These are phyloP conservation scores for Paraconiothyrium brasiliense DNA, from an alignment of 2,329 filamentous ascomycete genomes.

Conservation along the genomic window DNA sequence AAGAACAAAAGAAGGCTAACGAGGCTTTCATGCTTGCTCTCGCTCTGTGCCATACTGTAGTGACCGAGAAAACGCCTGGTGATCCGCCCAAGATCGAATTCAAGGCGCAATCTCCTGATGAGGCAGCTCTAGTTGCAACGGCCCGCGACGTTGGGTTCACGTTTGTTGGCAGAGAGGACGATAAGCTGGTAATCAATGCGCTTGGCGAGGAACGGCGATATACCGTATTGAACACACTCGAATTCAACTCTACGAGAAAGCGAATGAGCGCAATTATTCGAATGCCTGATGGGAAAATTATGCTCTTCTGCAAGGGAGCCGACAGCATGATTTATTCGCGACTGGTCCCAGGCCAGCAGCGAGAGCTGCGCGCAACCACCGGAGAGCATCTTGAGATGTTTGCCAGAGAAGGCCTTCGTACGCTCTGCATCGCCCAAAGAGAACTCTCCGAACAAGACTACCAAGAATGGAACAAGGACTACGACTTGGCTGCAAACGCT, in stretches of 20 bases:
- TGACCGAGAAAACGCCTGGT: conserved; percentile 88
- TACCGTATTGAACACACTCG: conserved; percentile 89
- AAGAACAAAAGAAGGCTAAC: conserved; percentile 79
- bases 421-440: conserved; percentile 89
- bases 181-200: conserved; percentile 86
- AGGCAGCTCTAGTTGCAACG: conserved; percentile 92
- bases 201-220: conserved; percentile 87
- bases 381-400: conserved; percentile 98
- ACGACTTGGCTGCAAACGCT: conserved; percentile 85
- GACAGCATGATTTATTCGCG: conserved; percentile 97
- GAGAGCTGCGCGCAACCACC: conserved; percentile 81
- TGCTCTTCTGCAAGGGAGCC: conserved; percentile 96
- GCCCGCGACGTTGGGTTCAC: conserved; percentile 96
- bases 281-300: conserved; percentile 90
- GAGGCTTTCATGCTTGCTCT: conserved; percentile 94
- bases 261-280: conserved; percentile 97
- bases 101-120: conserved; percentile 96
- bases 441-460: conserved; percentile 86
- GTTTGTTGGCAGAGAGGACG: conserved; percentile 79
- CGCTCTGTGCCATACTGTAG: conserved; percentile 95
- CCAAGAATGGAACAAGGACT: conserved; percentile 81
- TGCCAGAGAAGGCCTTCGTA: conserved; percentile 91
- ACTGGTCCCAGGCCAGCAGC: conserved; percentile 83
- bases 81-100: conserved; percentile 91
- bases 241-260: conserved; percentile 97